Conservation (phyloP, 768 basidiomycete genomes). For the Cystobasidium onofrii region DNA sequence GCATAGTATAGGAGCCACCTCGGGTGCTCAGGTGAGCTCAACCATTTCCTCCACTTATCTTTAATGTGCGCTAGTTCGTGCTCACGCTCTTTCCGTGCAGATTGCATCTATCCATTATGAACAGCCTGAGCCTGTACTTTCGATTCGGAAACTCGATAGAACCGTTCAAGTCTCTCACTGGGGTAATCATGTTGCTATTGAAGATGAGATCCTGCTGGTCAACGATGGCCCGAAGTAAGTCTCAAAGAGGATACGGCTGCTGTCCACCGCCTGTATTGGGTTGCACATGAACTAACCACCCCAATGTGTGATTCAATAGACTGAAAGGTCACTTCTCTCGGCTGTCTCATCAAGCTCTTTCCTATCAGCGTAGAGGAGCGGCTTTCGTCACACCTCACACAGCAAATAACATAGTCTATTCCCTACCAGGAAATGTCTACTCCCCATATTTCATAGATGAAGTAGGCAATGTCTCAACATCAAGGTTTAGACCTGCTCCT, state of each 20-base stretch:
- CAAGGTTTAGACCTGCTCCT: slow-evolving; percentile 64
- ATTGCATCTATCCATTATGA: slow-evolving; percentile 60
- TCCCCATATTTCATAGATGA: slow-evolving; percentile 82
- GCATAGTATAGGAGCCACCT: background rate
- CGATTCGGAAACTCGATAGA: slow-evolving; percentile 64
- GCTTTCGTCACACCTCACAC: slow-evolving; percentile 50
- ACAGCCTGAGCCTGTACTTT: slow-evolving; percentile 71
- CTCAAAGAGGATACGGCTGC: too few species aligned
- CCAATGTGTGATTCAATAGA: slow-evolving; percentile 48
- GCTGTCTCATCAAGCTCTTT: slow-evolving; percentile 65
- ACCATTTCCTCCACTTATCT: too few species aligned
- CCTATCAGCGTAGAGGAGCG: slow-evolving; percentile 59
- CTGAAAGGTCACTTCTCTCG: slow-evolving; percentile 95
- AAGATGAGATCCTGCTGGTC: slow-evolving; percentile 74
- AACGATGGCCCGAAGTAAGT: slow-evolving; percentile 86
- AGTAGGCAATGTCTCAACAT: slow-evolving; percentile 94
- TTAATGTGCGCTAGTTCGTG: too few species aligned
- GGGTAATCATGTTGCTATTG: slow-evolving; percentile 87
- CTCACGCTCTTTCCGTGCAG: too few species aligned
- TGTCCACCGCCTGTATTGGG: background rate
- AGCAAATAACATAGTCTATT: slow-evolving; percentile 52
- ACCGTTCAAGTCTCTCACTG: slow-evolving; percentile 89
- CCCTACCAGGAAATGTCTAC: slow-evolving; percentile 72
- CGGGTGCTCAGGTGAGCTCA: background rate
- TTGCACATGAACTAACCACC: background rate